These are phyloP conservation scores for Fusarium solani-melongenae DNA, from an alignment of 2,329 filamentous ascomycete genomes.

Conservation along the genomic window DNA sequence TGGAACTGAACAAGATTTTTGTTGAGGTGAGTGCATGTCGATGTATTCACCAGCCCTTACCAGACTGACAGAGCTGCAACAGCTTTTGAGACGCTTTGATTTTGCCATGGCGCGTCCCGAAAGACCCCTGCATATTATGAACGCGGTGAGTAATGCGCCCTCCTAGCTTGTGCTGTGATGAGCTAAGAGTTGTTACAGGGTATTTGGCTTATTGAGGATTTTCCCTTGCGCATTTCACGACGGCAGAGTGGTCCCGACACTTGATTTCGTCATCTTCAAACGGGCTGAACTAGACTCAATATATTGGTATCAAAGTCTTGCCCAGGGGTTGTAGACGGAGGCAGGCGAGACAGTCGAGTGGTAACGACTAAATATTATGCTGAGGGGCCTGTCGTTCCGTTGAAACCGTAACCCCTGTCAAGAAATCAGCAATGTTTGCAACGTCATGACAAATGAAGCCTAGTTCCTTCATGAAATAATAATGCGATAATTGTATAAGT, in stretches of 20 bases:
- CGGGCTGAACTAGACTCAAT: neutral
- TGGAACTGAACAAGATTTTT: conserved; percentile 57
- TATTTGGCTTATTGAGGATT: conserved; percentile 26
- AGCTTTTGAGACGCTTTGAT: conserved; percentile 31
- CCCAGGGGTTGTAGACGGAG: neutral
- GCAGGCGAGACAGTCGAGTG: neutral
- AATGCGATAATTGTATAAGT: too few relatives aligned
- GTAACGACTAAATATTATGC: neutral
- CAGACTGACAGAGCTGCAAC: neutral
- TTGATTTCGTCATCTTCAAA: neutral
- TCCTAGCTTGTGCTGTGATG: accelerated
- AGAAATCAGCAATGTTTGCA: too few relatives aligned
- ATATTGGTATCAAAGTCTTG: neutral
- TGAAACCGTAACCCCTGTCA: too few relatives aligned
- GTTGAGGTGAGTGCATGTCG: conserved; percentile 50
- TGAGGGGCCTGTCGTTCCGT: too few relatives aligned
- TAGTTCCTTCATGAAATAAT: too few relatives aligned
- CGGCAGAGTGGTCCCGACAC: neutral
- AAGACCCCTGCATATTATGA: conserved; percentile 22
- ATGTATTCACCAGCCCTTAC: neutral
- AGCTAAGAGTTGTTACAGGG: neutral
- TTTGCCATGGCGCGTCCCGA: conserved; percentile 16
- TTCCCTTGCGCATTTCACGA: conserved; percentile 12
- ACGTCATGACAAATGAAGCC: too few relatives aligned
- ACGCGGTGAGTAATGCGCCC: conserved; percentile 7